Percentiles rank a stretch among this genome's conserved stretches.
Evolutionary conservation across 1,139 yeast genomes (phyloP).

Genomic region (Pichia terricola): DNA sequence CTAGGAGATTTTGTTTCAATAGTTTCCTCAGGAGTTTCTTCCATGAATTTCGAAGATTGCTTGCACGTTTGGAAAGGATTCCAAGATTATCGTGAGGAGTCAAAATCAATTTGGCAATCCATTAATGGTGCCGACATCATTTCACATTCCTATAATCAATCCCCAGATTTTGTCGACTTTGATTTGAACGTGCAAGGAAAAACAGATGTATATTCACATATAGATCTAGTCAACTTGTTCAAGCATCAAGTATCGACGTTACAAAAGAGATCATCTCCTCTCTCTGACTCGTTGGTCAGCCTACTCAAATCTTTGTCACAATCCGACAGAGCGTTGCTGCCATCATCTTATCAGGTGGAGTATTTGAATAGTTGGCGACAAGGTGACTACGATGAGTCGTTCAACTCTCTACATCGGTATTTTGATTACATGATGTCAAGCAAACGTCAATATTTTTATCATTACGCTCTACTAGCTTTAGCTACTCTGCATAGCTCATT

Average conservation of each 20-base stretch:
- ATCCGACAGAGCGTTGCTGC: conserved; percentile 44
- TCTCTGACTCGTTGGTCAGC: conserved; percentile 37
- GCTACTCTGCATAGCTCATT: conserved; percentile 75
- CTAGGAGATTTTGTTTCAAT: conserved; percentile 34
- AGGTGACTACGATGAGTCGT: conserved; percentile 65
- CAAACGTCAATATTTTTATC: conserved; percentile 57
- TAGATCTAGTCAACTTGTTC: conserved; percentile 43
- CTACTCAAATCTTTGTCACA: conserved; percentile 42
- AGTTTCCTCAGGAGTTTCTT: conserved; percentile 40
- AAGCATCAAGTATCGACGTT: conserved; percentile 48
- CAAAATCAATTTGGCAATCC: conserved; percentile 18
- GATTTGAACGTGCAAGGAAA: too few species aligned
- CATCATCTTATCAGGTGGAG: conserved; percentile 54
- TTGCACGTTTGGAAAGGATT: conserved; percentile 46
- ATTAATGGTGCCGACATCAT: neutral
- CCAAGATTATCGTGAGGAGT: conserved; percentile 37
- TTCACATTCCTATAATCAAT: too few species aligned
- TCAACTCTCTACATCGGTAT: conserved; percentile 65
- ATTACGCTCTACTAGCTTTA: conserved; percentile 70
- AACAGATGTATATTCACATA: conserved; percentile 29
- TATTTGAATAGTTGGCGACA: conserved; percentile 54
- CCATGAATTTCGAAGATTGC: conserved; percentile 51
- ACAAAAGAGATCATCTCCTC: conserved; percentile 44
- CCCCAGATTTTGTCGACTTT: too few species aligned
- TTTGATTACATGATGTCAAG: conserved; percentile 80